Percentiles rank a stretch among this genome's conserved stretches.
These are phyloP conservation scores for Aspergillus intermedius DNA, from an alignment of 2,329 filamentous ascomycete genomes.

Conservation along the genomic window DNA sequence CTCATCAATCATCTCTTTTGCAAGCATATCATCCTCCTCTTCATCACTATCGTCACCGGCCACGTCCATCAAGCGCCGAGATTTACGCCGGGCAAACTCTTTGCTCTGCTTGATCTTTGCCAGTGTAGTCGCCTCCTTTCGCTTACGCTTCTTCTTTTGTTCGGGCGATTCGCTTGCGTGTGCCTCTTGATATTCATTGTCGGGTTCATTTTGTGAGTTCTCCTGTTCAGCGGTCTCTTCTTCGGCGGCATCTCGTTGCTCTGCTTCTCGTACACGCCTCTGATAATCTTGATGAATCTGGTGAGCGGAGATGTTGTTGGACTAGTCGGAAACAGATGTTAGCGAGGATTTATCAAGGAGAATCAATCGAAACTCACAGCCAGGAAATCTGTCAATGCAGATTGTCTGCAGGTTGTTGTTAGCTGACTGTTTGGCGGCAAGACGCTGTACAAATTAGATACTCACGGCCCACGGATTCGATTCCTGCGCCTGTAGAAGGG, in stretches of 20 bases:
- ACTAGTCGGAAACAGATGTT: slow-evolving; percentile 26
- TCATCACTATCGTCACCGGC: slow-evolving; percentile 43
- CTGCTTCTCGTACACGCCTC: slow-evolving; percentile 46
- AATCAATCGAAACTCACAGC: slow-evolving; percentile 44
- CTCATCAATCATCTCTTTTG: slow-evolving; percentile 49
- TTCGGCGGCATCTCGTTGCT: slow-evolving; percentile 29
- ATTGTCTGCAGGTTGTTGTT: slow-evolving; percentile 41
- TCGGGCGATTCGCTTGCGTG: slow-evolving; percentile 36
- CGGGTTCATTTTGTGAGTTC: slow-evolving; percentile 24
- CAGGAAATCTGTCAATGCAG: slow-evolving; percentile 62
- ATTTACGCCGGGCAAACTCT: slow-evolving; percentile 42
- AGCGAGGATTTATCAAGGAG: background rate
- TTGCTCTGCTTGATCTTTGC: slow-evolving; percentile 47
- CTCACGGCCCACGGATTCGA: slow-evolving; percentile 42
- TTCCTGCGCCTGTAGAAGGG: slow-evolving; percentile 22
- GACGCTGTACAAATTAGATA: slow-evolving; percentile 5
- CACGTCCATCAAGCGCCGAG: slow-evolving; percentile 35
- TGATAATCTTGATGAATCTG: slow-evolving; percentile 57
- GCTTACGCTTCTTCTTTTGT: slow-evolving; percentile 51
- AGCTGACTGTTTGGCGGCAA: slow-evolving; percentile 5
- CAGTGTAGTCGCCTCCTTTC: slow-evolving; percentile 43
- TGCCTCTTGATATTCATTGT: slow-evolving; percentile 28
- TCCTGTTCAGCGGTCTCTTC: slow-evolving; percentile 14
- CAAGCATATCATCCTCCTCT: slow-evolving; percentile 43
- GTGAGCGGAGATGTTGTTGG: slow-evolving; percentile 60